Evolutionary conservation across 1,284 basidiomycete genomes (phyloP).

Genomic region (Marasmius tenuissimus): DNA sequence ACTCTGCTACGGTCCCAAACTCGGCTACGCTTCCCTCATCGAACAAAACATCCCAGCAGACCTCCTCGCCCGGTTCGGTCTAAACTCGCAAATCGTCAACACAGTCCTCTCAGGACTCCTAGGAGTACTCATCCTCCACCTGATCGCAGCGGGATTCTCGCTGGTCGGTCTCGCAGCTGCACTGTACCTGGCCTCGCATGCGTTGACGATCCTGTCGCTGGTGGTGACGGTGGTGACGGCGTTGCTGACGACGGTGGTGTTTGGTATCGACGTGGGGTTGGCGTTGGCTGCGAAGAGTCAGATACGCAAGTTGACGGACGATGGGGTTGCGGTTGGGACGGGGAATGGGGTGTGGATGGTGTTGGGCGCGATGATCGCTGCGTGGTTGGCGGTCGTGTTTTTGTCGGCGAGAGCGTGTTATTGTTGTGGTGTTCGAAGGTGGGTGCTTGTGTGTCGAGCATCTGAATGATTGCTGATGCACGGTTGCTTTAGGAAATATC

Average conservation of each 20-base stretch:
- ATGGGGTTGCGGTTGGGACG: conserved; percentile 48
- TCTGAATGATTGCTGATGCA: neutral
- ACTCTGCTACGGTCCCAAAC: conserved; percentile 54
- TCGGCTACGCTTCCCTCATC: conserved; percentile 53
- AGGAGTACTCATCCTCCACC: conserved; percentile 63
- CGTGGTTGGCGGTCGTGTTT: conserved; percentile 60
- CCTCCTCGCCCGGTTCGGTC: conserved; percentile 31
- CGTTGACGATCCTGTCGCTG: conserved; percentile 57
- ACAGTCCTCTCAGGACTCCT: conserved; percentile 54
- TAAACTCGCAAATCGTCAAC: conserved; percentile 43
- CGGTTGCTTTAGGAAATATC: neutral
- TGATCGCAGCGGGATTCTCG: conserved; percentile 57
- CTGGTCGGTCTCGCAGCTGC: conserved; percentile 53
- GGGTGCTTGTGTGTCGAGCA: conserved; percentile 13
- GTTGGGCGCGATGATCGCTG: conserved; percentile 48
- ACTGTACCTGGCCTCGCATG: conserved; percentile 56
- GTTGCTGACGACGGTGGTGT: conserved; percentile 51
- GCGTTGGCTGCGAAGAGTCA: conserved; percentile 49
- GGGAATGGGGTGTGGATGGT: conserved; percentile 77
- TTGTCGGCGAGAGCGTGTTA: conserved; percentile 64
- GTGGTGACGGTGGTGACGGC: conserved; percentile 55
- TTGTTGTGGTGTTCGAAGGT: conserved; percentile 61
- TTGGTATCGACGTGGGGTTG: conserved; percentile 62
- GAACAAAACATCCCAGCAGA: conserved; percentile 31
- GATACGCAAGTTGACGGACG: conserved; percentile 39